Base-by-base conservation (phyloP, 2,329 filamentous ascomycete species). In the Diaporthe citriasiana region DNA sequence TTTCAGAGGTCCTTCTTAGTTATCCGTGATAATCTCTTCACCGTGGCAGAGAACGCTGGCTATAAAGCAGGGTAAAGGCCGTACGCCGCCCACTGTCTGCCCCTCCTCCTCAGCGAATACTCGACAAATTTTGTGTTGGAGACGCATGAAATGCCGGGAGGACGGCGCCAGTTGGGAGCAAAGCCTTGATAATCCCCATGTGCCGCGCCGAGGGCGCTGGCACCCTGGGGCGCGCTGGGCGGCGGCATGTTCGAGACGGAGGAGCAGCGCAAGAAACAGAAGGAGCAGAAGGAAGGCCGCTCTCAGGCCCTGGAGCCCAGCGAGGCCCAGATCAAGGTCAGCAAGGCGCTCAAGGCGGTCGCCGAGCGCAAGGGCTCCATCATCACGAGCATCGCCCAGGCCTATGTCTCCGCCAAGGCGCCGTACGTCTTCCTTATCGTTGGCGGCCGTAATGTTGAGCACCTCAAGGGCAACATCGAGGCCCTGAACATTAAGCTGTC, bases 351-450 rank as follows among this genome's bases (percentile, higher is more conserved):
- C 45, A 85, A 87, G 86, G 86, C 81, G 35, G 87, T 93, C 56
- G 86, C 87, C 63, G 76, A 77, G 35, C 83, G 83, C 74, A 86
- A 86, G 77, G 79, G 81, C 76, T 85, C 84, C 5, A 76, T 81
- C 65, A 81, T 87, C 76, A 87, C 85, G 22, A 85, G 84, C 75
- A 80, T 88, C 71, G 93, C 93, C 9, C 83, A 95, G 30, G 93
- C 93, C 2, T 95, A 95, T 79, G 90, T 95, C 17, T 88, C 93
- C 86, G 87, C 90, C 76, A 94, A 95, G 83, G 85, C 91, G 0
- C 89, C 92, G 0, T 90, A 94, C 77, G 91, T 94, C 15, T 94
- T 94, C 79, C 93, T 93, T 0, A 90, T 95, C 56, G 85, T 94
- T 6, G 93, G 93, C 10, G 91, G 91, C 0, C 87, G 93, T 19